phyloP scores from a whole-genome alignment of 306 rosid species.

The Corylus americana region DNA sequence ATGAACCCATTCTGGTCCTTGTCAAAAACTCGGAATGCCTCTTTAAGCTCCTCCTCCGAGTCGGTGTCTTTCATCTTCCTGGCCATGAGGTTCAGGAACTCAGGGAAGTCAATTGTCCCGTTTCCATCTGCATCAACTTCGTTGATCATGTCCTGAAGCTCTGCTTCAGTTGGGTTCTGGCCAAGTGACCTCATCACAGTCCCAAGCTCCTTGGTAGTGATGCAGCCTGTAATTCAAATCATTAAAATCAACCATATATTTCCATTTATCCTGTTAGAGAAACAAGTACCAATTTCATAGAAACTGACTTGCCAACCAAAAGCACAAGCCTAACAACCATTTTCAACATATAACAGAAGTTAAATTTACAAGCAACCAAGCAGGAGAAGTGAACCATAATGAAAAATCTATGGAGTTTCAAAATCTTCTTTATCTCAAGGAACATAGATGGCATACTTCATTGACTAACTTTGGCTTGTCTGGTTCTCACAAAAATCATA shows the following conservation, averaged over 20 bases:
- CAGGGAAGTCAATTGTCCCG: constrained; percentile 84
- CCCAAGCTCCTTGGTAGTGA: constrained; percentile 92
- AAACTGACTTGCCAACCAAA: background rate
- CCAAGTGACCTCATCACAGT: constrained; percentile 90
- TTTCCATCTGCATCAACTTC: constrained; percentile 90
- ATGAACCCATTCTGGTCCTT: constrained; percentile 93
- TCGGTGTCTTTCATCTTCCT: constrained; percentile 93
- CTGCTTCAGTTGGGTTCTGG: constrained; percentile 92
- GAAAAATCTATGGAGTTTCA: background rate
- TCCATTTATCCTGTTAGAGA: background rate
- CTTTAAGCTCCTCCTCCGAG: constrained; percentile 86
- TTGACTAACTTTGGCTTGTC: background rate
- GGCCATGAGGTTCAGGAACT: constrained; percentile 87
- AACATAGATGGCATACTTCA: background rate
- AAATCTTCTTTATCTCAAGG: background rate
- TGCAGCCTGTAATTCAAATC: constrained; percentile 53
- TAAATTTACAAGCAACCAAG: background rate
- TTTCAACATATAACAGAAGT: background rate
- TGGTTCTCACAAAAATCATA: background rate
- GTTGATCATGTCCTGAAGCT: constrained; percentile 90
- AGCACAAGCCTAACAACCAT: background rate
- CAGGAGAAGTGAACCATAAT: background rate
- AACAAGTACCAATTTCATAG: background rate
- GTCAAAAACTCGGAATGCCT: constrained; percentile 83
- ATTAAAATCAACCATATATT: constrained; percentile 1